Evolutionary conservation across 306 rosid species (phyloP), one percentile per base, ranked within the genome.

Genomic region (Quercus suber): DNA sequence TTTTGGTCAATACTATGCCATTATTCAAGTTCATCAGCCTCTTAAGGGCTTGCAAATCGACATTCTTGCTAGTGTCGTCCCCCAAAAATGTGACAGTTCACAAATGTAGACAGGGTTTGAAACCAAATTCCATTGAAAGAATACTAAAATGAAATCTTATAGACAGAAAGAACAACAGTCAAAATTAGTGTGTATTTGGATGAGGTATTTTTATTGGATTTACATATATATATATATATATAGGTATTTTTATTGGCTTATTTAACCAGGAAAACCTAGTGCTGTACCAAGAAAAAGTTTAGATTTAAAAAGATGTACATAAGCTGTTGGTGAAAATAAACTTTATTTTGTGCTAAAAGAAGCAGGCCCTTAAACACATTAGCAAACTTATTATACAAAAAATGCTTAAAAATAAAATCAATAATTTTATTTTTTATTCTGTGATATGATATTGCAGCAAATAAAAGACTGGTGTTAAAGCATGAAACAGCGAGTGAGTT

Each of bases 161-260:
- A 67, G 8, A 67, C 4, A 3, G 5, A 3, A 1, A 31, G 31
- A 17, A 19, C 19, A 45, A 31, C 1, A 0, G 0, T 2, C 41
- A 35, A 35, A 5, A 35, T 35, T 6, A 35, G 41, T 5, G 41
- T 35, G 41, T 35, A 35, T 35, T 5, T 0, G 41, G 41, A 35
- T 35, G 41, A 35, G 2, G 19, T 13, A 33, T 8, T 20, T 18
- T 4, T 18, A 90, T 92, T 23, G 97, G 97, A 5, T 35, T 1
- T 35, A 1, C 1, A 1, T 33, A 4, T 33, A 5, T 33, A 5
- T 31, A 5, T 33, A 5, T 31, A 4, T 27, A 27, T 28, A 5
- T 33, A 33, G 1, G 37, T 33, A 33, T 33, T 33, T 33, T 33
- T 5, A 33, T 33, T 33, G 37, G 37, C 37, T 33, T 33, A 33